Percentiles rank a stretch among this genome's conserved stretches.
Conservation (phyloP, 192 early-diverging fungal species). For the Chytriomyces hyalinus region DNA sequence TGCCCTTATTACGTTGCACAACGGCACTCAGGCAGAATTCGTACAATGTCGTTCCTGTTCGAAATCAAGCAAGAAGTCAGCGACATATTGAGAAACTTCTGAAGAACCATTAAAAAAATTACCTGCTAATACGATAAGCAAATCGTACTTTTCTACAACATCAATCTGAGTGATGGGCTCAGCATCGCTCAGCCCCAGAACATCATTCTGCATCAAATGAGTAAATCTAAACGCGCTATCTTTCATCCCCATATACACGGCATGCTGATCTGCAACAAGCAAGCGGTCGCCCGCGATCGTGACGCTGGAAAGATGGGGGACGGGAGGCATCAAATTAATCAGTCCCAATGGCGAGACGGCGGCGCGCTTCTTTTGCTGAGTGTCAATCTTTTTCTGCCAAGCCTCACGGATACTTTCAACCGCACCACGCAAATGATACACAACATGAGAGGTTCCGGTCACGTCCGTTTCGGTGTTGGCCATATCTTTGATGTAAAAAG, state of each 20-base stretch:
- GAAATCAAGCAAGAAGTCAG: background rate
- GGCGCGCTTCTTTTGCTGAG: background rate
- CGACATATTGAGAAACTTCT: background rate
- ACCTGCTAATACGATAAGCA: conserved; percentile 77
- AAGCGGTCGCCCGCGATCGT: conserved; percentile 63
- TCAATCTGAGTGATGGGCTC: conserved; percentile 87
- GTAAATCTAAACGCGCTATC: conserved; percentile 35
- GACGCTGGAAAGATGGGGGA: conserved; percentile 45
- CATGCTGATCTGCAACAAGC: conserved; percentile 81
- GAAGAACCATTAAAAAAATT: background rate
- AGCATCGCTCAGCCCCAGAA: conserved; percentile 3
- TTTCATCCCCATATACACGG: conserved; percentile 75
- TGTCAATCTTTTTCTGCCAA: conserved; percentile 32
- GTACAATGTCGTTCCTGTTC: conserved; percentile 36
- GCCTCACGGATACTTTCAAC: background rate
- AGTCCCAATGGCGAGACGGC: background rate
- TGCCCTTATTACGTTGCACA: conserved; percentile 5
- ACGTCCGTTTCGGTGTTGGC: background rate
- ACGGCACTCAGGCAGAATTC: conserved; percentile 32
- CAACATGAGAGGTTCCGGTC: background rate
- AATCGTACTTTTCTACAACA: conserved; percentile 76
- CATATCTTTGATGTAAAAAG: conserved; percentile 6
- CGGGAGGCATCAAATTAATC: background rate
- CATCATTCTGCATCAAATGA: conserved; percentile 42
- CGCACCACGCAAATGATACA: background rate